A percentile compares a stretch with the other conserved stretches of the same genome.
Evolutionary conservation across 352 stramenopile species (phyloP).

Genomic region (Phytophthora ohioensis): DNA sequence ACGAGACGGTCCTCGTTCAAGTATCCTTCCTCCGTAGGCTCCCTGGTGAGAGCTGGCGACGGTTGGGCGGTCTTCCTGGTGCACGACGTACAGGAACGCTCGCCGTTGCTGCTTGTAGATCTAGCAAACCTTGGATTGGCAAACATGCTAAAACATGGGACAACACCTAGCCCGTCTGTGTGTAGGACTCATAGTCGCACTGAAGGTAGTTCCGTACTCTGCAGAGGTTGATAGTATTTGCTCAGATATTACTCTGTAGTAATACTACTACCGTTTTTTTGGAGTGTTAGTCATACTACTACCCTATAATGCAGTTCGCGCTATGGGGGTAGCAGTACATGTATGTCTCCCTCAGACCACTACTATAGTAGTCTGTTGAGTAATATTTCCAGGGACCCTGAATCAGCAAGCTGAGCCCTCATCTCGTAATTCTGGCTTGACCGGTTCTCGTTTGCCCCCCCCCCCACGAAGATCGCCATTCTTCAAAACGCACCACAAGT

Average conservation of each 20-base stretch:
- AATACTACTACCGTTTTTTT: too few relatives aligned
- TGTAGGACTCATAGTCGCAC: too few relatives aligned
- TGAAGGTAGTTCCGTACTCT: too few relatives aligned
- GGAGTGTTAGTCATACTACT: too few relatives aligned
- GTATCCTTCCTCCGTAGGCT: not conserved
- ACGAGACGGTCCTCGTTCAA: not conserved
- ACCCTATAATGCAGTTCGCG: too few relatives aligned
- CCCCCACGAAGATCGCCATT: not conserved
- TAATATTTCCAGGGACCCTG: too few relatives aligned
- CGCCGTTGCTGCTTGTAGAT: not conserved
- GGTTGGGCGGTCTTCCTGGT: not conserved
- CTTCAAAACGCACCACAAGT: not conserved
- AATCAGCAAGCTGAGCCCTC: not conserved
- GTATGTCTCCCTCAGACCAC: too few relatives aligned
- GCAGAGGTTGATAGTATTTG: too few relatives aligned
- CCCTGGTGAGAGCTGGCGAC: not conserved
- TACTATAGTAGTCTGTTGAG: not conserved
- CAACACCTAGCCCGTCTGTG: not conserved
- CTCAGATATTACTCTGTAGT: too few relatives aligned
- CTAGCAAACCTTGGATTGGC: not conserved
- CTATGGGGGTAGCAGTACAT: too few relatives aligned
- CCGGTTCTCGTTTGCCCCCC: not conserved
- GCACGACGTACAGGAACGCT: conserved; percentile 4
- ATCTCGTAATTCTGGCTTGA: not conserved
- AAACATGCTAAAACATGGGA: too few relatives aligned